Conservation (phyloP, 768 basidiomycete species). For the Boletus rex-veris region DNA sequence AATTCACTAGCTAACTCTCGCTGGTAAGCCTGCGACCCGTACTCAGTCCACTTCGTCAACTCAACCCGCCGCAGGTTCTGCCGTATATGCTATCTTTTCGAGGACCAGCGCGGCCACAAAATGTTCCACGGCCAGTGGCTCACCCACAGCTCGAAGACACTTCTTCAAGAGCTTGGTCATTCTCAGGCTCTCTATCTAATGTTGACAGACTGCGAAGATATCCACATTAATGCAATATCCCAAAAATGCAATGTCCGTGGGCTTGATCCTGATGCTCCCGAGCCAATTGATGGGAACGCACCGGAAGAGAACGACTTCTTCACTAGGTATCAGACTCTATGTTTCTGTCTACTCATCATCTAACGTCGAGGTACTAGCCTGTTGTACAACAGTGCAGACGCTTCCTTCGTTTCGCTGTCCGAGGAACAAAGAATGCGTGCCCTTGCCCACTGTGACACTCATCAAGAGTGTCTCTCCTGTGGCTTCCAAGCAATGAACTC, state of each 20-base stretch:
- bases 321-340: slow-evolving; percentile 42
- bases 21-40: slow-evolving; percentile 47
- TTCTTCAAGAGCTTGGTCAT: slow-evolving; percentile 65
- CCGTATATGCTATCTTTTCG: slow-evolving; percentile 62
- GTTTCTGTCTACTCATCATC: background rate
- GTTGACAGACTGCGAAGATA: slow-evolving; percentile 52
- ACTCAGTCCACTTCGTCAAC: background rate
- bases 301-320: slow-evolving; percentile 49
- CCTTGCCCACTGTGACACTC: slow-evolving; percentile 28
- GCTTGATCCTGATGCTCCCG: slow-evolving; percentile 40
- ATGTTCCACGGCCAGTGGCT: slow-evolving; percentile 74
- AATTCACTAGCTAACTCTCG: slow-evolving; percentile 55
- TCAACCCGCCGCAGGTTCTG: slow-evolving; percentile 54
- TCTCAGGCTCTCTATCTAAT: slow-evolving; percentile 56
- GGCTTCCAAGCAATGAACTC: slow-evolving; percentile 32
- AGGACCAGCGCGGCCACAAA: slow-evolving; percentile 38
- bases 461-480: slow-evolving; percentile 51
- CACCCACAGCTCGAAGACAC: slow-evolving; percentile 57
- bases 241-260: slow-evolving; percentile 52
- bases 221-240: slow-evolving; percentile 52
- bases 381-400: slow-evolving; percentile 46
- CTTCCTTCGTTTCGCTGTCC: slow-evolving; percentile 47
- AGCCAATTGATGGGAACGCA: slow-evolving; percentile 43
- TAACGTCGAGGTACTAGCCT: slow-evolving; percentile 34
- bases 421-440: slow-evolving; percentile 28